Evolutionary conservation across 345 rosid species (phyloP).

Genomic region (Psidium friedrichsthalianum): DNA sequence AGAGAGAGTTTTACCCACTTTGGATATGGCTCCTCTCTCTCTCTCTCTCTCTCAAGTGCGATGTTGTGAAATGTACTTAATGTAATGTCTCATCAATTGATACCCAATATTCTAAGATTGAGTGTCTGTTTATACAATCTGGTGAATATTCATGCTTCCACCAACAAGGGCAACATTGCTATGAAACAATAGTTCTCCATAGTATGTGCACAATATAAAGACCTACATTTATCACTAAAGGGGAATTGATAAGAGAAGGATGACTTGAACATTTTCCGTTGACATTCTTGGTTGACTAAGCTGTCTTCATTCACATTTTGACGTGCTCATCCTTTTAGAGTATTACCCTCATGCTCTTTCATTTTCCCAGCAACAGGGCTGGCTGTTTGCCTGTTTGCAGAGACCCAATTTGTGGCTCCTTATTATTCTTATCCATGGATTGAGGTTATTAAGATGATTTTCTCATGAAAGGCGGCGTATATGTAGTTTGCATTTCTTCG

Average conservation of each 20-base stretch:
- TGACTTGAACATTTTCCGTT: not conserved
- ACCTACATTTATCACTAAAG: not conserved
- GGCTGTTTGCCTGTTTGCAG: not conserved
- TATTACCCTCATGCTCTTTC: not conserved
- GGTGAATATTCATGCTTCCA: not conserved
- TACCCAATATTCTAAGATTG: not conserved
- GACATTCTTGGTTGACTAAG: not conserved
- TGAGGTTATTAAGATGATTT: not conserved
- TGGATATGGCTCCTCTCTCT: not conserved
- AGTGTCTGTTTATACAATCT: not conserved
- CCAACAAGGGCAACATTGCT: not conserved
- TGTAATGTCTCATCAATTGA: not conserved
- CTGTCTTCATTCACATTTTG: not conserved
- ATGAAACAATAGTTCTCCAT: not conserved
- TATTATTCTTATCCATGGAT: not conserved
- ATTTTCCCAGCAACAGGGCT: not conserved
- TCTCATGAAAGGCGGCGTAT: not conserved
- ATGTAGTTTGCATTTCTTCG: not conserved
- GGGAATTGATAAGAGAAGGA: not conserved
- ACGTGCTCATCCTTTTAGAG: not conserved
- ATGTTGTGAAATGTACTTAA: not conserved
- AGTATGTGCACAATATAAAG: not conserved
- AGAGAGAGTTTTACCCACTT: not conserved
- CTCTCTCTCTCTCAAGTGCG: not conserved
- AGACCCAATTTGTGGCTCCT: not conserved